Base-by-base conservation (phyloP, 2,329 filamentous ascomycete species). In the Aspergillus spinulosporus region DNA sequence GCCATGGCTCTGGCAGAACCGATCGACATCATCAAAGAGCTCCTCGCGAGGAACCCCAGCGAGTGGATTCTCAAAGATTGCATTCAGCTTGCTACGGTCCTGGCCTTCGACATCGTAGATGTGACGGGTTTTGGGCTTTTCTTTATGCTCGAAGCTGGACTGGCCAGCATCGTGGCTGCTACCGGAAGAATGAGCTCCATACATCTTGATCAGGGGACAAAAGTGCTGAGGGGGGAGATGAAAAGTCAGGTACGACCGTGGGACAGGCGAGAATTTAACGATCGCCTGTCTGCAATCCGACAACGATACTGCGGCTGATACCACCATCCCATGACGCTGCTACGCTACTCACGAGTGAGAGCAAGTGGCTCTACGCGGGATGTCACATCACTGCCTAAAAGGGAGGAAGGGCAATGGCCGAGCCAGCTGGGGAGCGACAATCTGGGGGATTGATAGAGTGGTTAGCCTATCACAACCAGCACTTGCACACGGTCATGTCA, bases 21-120 rank as follows among this genome's bases (percentile, higher is more conserved):
- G 66, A 43, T 82, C 76, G 2, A 87, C 84, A 58, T 84, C 76
- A 15, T 72, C 68, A 39, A 86, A 68, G 11, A 88, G 77, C 51
- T 80, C 70, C 1, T 80, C 74, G 29, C 78, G 76, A 1, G 80
- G 75, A 5, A 87, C 76, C 0, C 78, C 81, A 1, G 74, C 78
- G 2, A 88, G 73, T 8, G 81, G 81, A 40, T 86, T 87, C 52
- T 78, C 75, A 53, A 83, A 76, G 56, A 72, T 59, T 6, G 73
- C 68, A 58, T 67, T 73, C 8, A 76, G 60, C 12, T 66, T 66
- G 42, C 62, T 61, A 2, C 58, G 51, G 8, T 62, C 47, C 3
- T 58, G 63, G 5, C 56, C 52, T 46, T 71, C 68, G 6, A 70
- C 26, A 42, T 72, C 69, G 31, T 62, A 62, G 14, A 66, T 50